Conservation (phyloP, 495 filamentous ascomycete species). For the Cercophora samala region DNA sequence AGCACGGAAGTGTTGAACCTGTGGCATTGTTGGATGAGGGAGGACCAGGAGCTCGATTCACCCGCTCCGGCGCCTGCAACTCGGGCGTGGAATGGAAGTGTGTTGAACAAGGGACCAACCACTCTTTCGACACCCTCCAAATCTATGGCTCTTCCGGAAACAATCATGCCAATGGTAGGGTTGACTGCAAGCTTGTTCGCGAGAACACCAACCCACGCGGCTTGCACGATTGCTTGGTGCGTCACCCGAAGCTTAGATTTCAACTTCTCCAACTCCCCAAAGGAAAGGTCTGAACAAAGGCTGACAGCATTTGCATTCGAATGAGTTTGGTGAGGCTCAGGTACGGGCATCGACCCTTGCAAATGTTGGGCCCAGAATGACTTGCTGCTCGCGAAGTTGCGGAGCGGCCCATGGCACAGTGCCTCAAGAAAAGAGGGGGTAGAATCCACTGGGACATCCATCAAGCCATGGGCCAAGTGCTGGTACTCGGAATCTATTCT, state of each 20-base stretch:
- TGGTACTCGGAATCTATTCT: constrained; percentile 50
- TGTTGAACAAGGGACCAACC: constrained; percentile 89
- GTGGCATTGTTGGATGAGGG: constrained; percentile 55
- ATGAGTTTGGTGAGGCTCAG: constrained; percentile 26
- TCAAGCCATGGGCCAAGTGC: constrained; percentile 17
- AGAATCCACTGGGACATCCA: neutral
- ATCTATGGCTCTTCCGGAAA: constrained; percentile 67
- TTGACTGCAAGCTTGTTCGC: constrained; percentile 34
- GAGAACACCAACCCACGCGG: constrained; percentile 60
- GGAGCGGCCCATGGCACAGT: constrained; percentile 55
- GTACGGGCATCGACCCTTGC: constrained; percentile 33
- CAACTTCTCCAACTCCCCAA: constrained; percentile 43
- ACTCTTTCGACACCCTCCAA: constrained; percentile 62
- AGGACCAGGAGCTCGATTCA: constrained; percentile 45
- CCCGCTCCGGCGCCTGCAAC: constrained; percentile 29
- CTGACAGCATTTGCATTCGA: constrained; percentile 14
- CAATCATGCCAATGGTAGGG: constrained; percentile 60
- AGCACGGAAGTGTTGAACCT: constrained; percentile 57
- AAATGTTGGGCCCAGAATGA: constrained; percentile 67
- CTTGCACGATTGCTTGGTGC: constrained; percentile 70
- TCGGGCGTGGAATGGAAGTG: constrained; percentile 60
- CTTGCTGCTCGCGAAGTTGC: constrained; percentile 51
- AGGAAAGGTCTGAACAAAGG: constrained; percentile 20
- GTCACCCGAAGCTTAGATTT: constrained; percentile 62
- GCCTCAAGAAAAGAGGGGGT: constrained; percentile 50